phyloP scores from a whole-genome alignment of 768 basidiomycete genomes.

The Lyophyllum decastes region DNA sequence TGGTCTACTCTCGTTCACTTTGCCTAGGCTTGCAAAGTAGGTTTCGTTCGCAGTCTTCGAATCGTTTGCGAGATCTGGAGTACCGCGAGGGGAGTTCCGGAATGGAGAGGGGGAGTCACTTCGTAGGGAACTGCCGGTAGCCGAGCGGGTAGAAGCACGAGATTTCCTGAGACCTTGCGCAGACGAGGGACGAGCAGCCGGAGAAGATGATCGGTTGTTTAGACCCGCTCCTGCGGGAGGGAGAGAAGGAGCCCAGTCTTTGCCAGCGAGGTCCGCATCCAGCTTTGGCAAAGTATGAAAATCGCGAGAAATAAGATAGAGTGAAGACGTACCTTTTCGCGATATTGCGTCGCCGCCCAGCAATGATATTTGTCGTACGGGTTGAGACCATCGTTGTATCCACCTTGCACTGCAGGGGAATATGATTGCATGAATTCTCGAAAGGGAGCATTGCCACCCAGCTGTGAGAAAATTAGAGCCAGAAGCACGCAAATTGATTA shows the following conservation, averaged over 20 bases:
- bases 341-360: slow-evolving; percentile 94
- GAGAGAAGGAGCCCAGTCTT: slow-evolving; percentile 75
- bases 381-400: slow-evolving; percentile 62
- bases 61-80: slow-evolving; percentile 45
- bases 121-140: slow-evolving; percentile 45
- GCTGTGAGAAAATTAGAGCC: slow-evolving; percentile 38
- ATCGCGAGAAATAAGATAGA: slow-evolving; percentile 2
- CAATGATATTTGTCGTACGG: slow-evolving; percentile 84
- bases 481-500: background rate
- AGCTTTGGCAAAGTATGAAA: slow-evolving; percentile 54
- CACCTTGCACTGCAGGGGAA: slow-evolving; percentile 63
- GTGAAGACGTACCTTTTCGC: slow-evolving; percentile 73
- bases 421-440: slow-evolving; percentile 77
- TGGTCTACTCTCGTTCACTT: slow-evolving; percentile 76
- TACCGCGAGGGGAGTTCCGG: slow-evolving; percentile 44
- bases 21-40: slow-evolving; percentile 85
- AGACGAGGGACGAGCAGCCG: slow-evolving; percentile 61
- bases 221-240: slow-evolving; percentile 55
- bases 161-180: slow-evolving; percentile 89
- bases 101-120: slow-evolving; percentile 58
- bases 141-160: slow-evolving; percentile 64
- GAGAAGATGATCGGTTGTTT: slow-evolving; percentile 43
- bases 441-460: slow-evolving; percentile 88
- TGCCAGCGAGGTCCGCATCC: slow-evolving; percentile 72
- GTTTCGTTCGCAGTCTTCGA: slow-evolving; percentile 83